phyloP scores from a whole-genome alignment of 169 alveolate genomes.

The Eimeria maxima region DNA sequence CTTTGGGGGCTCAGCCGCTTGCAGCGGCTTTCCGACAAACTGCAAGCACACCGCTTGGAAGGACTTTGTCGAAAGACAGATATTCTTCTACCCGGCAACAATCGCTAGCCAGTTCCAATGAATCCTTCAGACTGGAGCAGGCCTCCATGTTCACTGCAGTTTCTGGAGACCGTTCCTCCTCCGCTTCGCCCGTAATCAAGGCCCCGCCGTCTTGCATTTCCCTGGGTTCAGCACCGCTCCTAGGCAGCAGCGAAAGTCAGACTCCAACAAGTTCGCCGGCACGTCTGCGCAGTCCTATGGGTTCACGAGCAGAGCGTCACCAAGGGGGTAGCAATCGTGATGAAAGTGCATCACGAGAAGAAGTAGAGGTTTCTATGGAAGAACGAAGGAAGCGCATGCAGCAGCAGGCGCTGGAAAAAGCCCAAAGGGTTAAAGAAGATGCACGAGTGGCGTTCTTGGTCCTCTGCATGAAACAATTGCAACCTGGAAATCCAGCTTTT shows the following conservation, averaged over 20 bases:
- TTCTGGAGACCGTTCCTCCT: neutral
- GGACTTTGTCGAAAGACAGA: conserved; percentile 12
- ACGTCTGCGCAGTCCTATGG: conserved; percentile 17
- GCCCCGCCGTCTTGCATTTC: conserved; percentile 14
- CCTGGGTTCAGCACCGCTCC: neutral
- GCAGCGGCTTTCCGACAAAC: conserved; percentile 38
- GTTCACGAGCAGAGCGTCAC: conserved; percentile 22
- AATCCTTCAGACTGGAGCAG: conserved; percentile 34
- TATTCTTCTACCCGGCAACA: neutral
- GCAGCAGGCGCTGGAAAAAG: conserved; percentile 28
- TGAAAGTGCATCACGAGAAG: neutral
- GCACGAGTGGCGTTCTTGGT: conserved; percentile 50
- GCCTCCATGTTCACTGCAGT: neutral
- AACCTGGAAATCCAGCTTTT: conserved; percentile 16
- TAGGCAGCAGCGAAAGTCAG: conserved; percentile 12
- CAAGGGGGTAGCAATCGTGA: conserved; percentile 18
- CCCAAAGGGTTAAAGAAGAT: conserved; percentile 48
- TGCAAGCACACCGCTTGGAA: conserved; percentile 12
- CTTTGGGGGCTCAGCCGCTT: neutral
- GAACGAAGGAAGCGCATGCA: conserved; percentile 20
- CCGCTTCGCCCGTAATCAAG: conserved; percentile 7
- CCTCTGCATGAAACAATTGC: conserved; percentile 1
- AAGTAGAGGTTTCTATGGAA: neutral
- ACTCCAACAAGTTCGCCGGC: neutral
- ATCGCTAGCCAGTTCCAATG: neutral